These are phyloP conservation scores for Taiwanofungus camphoratus DNA, from an alignment of 1,284 basidiomycete genomes.

Conservation along the genomic window DNA sequence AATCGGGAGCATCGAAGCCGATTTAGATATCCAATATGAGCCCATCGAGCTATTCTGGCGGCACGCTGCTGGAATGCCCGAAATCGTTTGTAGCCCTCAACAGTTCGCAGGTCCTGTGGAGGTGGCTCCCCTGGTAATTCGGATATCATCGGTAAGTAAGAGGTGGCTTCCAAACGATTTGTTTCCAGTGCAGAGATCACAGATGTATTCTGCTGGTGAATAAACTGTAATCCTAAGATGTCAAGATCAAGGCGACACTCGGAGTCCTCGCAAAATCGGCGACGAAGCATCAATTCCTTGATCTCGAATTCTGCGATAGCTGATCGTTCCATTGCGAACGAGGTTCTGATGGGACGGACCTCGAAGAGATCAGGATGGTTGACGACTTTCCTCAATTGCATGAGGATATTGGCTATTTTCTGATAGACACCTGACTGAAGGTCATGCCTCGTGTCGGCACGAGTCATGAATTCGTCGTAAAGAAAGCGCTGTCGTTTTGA, in stretches of 20 bases:
- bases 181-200: constrained; percentile 50
- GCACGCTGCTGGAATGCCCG: constrained; percentile 51
- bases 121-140: constrained; percentile 55
- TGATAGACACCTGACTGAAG: constrained; percentile 82
- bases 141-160: constrained; percentile 53
- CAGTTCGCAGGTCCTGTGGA: constrained; percentile 69
- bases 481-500: constrained; percentile 95
- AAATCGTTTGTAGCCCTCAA: constrained; percentile 66
- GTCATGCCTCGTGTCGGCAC: constrained; percentile 83
- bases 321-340: constrained; percentile 82
- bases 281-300: constrained; percentile 81
- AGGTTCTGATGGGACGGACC: constrained; percentile 89
- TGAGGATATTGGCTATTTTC: constrained; percentile 95
- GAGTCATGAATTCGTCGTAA: constrained; percentile 98
- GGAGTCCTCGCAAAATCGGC: constrained; percentile 50
- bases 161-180: constrained; percentile 62
- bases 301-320: constrained; percentile 85
- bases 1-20: constrained; percentile 58
- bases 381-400: constrained; percentile 95
- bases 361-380: constrained; percentile 97
- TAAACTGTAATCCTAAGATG: constrained; percentile 62
- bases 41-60: constrained; percentile 56
- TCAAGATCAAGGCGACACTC: constrained; percentile 55
- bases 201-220: constrained; percentile 46
- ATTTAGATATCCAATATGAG: constrained; percentile 73